These are phyloP conservation scores for Pyrus hybrid DNA, from an alignment of 331 rosid genomes.

Conservation along the genomic window DNA sequence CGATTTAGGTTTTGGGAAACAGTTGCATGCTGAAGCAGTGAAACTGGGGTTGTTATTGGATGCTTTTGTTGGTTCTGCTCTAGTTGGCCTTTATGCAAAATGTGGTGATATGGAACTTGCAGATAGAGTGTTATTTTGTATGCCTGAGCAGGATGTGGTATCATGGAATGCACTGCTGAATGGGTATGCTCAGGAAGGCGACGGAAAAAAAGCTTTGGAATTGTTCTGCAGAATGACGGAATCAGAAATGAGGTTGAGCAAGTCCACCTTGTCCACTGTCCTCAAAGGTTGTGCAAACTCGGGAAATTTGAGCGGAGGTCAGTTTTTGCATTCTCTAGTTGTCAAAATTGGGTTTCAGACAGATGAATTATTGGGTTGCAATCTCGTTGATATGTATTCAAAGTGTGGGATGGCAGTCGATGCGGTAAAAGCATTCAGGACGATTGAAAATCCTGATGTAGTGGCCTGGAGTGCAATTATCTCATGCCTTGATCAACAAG, in stretches of 20 bases:
- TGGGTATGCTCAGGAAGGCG: conserved; percentile 45
- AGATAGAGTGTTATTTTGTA: conserved; percentile 29
- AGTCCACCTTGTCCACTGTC: conserved; percentile 46
- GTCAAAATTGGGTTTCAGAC: conserved; percentile 44
- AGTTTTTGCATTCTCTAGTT: conserved; percentile 36
- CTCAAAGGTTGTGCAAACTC: conserved; percentile 54
- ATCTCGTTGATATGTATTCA: conserved; percentile 51
- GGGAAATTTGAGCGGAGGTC: conserved; percentile 41
- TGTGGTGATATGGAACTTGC: conserved; percentile 54
- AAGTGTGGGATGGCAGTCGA: conserved; percentile 39
- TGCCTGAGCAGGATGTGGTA: conserved; percentile 60
- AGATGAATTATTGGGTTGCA: conserved; percentile 44
- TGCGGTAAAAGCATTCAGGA: conserved; percentile 44
- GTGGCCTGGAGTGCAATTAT: conserved; percentile 67
- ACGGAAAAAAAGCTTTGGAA: conserved; percentile 31
- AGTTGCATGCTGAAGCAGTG: conserved; percentile 46
- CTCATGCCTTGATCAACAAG: conserved; percentile 59
- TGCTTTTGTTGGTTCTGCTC: conserved; percentile 49
- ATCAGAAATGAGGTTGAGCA: conserved; percentile 34
- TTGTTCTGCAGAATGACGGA: conserved; percentile 41
- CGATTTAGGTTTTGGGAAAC: conserved; percentile 45
- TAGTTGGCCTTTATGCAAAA: conserved; percentile 58
- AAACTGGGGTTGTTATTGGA: conserved; percentile 37
- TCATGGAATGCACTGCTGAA: conserved; percentile 61
- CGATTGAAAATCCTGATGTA: conserved; percentile 45